Base-by-base conservation (phyloP, 495 filamentous ascomycete genomes). In the Annulohypoxylon maeteangense region DNA sequence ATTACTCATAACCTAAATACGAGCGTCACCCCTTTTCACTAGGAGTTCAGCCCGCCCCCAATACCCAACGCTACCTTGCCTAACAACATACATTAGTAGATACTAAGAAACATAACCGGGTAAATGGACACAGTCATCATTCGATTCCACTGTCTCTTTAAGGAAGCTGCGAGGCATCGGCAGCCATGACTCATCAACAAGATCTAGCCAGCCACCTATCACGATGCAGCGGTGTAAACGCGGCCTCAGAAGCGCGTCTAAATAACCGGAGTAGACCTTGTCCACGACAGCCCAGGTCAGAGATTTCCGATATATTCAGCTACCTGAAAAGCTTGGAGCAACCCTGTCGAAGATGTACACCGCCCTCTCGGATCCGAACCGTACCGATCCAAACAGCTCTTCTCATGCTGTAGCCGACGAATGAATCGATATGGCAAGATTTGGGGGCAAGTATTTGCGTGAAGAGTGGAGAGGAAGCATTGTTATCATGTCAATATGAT, bases 261-360 rank as follows among this genome's bases (percentile, higher is more conserved):
- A 18, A 34, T 34, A 29, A 20, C 16, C 6, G 27, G 29, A 34
- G 27, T 54, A 54, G 27, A 54, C 27, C 50, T 54, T 54, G 50
- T 54, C 11, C 14, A 54, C 10, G 29, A 54, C 1, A 10, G 1
- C 50, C 34, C 20, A 54, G 20, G 16, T 54, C 14, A 20, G n/a
- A 34, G 34, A 7, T 10, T 34, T 18, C 10, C 27, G 29, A 20
- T 2, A 12, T 54, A 10, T 32, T 16, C 12, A 20, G 29, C 14
- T 18, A 14, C 7, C n/a, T 31, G 4, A 8, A 20, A 5, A 54
- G 14, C 50, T 3, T 54, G 50, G 50, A 54, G 27, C 1, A 54
- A 54, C 50, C 50, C n/a, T 54, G 50, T 54, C 10, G n/a, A 34
- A 20, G 50, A 6, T 20, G 7, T 54, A 20, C 27, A 54, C 50